These are phyloP conservation scores for Candida fluviatilis DNA, from an alignment of 805 yeast genomes.

Conservation along the genomic window DNA sequence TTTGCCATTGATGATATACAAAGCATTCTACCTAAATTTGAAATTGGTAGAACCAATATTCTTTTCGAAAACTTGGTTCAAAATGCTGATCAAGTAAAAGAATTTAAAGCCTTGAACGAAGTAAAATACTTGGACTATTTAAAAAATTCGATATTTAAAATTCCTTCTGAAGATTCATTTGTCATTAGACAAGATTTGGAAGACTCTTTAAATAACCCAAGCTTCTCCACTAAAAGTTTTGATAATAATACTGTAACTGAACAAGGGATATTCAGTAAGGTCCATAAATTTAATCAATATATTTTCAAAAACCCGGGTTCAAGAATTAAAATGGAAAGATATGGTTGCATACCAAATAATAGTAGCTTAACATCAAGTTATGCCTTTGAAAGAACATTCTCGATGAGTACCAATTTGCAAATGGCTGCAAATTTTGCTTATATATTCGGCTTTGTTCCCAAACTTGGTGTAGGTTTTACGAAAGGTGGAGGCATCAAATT, in stretches of 20 bases:
- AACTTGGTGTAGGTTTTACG: neutral
- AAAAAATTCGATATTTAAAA: neutral
- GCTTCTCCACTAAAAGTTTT: neutral
- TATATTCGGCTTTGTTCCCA: constrained; percentile 3
- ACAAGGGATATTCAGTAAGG: neutral
- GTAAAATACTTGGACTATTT: neutral
- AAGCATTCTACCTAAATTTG: constrained; percentile 1
- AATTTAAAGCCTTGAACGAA: neutral
- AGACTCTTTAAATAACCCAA: neutral
- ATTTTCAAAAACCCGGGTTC: neutral
- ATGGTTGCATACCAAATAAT: constrained; percentile 1
- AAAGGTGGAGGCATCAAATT: neutral
- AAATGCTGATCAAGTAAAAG: constrained; percentile 1
- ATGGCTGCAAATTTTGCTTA: neutral
- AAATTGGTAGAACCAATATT: constrained; percentile 1
- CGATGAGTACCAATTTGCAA: neutral
- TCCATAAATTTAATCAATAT: constrained; percentile 2
- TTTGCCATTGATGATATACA: neutral
- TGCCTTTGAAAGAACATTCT: neutral
- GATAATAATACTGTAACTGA: neutral
- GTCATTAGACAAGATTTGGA: constrained; percentile 1
- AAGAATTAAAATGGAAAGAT: neutral
- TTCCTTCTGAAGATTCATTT: constrained; percentile 1
- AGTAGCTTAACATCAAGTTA: constrained; percentile 1
- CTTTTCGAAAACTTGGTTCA: neutral